A percentile compares a stretch with the other conserved stretches of the same genome.
phyloP scores from a whole-genome alignment of 2,329 filamentous ascomycete genomes.

The Alternaria consortialis region DNA sequence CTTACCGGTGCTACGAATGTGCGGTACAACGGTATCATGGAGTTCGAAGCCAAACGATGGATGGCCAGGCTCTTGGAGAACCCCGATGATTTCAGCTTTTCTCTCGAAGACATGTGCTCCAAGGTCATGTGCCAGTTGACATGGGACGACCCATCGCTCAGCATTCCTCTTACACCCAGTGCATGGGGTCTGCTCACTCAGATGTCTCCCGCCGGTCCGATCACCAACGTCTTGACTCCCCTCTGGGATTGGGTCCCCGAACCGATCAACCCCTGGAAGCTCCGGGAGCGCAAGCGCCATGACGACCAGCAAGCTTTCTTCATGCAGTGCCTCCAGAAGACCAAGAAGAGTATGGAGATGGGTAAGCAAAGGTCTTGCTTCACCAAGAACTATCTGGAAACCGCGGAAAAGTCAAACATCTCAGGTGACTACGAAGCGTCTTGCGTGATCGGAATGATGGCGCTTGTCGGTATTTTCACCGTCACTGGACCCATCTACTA shows the following conservation, averaged over 20 bases:
- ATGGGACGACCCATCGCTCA: conserved; percentile 62
- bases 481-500: conserved; percentile 51
- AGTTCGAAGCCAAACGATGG: conserved; percentile 65
- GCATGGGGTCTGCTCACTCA: conserved; percentile 66
- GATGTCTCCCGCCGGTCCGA: conserved; percentile 66
- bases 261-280: conserved; percentile 64
- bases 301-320: conserved; percentile 64
- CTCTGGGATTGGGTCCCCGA: conserved; percentile 62
- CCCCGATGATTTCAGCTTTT: conserved; percentile 61
- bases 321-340: conserved; percentile 57
- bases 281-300: conserved; percentile 61
- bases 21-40: conserved; percentile 59
- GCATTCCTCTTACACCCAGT: conserved; percentile 59
- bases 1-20: conserved; percentile 58
- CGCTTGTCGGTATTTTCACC: conserved; percentile 52
- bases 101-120: conserved; percentile 66
- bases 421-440: conserved; percentile 51
- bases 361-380: conserved; percentile 46
- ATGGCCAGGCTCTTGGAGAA: conserved; percentile 59
- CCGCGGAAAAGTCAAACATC: conserved; percentile 52
- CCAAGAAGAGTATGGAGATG: conserved; percentile 45
- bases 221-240: conserved; percentile 66
- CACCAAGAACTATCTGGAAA: conserved; percentile 46
- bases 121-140: conserved; percentile 65
- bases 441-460: conserved; percentile 52